Evolutionary conservation across 257 asterid genomes (phyloP).

Genomic region (Gentiana dahurica): DNA sequence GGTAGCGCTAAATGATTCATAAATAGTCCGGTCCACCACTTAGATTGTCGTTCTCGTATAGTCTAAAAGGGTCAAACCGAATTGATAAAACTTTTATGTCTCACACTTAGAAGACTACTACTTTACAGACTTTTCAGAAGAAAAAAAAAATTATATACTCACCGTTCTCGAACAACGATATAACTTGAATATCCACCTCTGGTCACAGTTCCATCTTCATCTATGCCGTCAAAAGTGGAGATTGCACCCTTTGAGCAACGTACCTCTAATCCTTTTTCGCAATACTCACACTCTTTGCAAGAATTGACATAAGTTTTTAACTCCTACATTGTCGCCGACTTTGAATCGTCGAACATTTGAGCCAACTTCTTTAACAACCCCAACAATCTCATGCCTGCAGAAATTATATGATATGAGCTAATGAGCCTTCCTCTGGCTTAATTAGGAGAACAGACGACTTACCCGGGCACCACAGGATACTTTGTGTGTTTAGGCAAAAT

Average conservation of each 20-base stretch:
- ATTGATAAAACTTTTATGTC: no score
- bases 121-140: no score
- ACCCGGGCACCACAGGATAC: conserved; percentile 23
- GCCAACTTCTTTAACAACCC: conserved; percentile 43
- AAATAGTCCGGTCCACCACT: no score
- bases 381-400: conserved; percentile 61
- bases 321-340: conserved; percentile 54
- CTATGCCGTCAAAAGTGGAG: conserved; percentile 30
- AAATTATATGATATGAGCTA: no score
- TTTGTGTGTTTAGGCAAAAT: no score
- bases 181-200: conserved; percentile 61
- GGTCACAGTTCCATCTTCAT: conserved; percentile 42
- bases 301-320: conserved; percentile 54
- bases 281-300: conserved; percentile 40
- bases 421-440: no score
- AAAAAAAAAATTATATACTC: conserved; percentile 9
- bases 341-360: conserved; percentile 33
- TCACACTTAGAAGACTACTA: no score
- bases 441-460: no score
- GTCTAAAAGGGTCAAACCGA: no score
- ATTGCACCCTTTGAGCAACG: conserved; percentile 31
- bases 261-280: conserved; percentile 44
- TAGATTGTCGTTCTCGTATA: no score
- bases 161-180: conserved; percentile 41
- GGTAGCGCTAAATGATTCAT: no score